Percentiles rank a stretch among this genome's conserved stretches.
phyloP scores from a whole-genome alignment of 2,329 filamentous ascomycete genomes.

The Xylariaceae sp. region DNA sequence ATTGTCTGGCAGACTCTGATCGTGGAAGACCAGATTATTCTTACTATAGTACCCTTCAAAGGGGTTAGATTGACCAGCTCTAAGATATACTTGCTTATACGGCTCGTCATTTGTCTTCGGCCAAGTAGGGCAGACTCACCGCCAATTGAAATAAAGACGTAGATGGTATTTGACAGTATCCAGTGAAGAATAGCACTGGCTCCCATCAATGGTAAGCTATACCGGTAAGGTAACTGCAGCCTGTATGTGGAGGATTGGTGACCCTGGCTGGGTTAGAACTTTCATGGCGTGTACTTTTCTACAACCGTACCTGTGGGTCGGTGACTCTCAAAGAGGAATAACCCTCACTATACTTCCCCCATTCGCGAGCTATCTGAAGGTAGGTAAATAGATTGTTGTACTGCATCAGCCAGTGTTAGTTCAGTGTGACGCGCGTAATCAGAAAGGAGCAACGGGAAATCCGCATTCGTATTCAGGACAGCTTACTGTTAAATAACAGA shows the following conservation, averaged over 20 bases:
- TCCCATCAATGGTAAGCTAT: slow-evolving; percentile 31
- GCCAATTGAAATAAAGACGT: not conserved
- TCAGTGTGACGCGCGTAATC: not conserved
- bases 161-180: not conserved
- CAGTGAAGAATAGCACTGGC: slow-evolving; percentile 2
- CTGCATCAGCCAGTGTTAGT: not conserved
- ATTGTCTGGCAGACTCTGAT: not conserved
- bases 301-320: not conserved
- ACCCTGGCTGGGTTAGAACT: too few species aligned
- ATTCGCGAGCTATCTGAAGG: not conserved
- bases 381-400: not conserved
- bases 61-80: not conserved
- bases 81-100: too few species aligned
- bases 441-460: slow-evolving; percentile 14
- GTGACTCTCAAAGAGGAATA: not conserved
- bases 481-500: not conserved
- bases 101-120: too few species aligned
- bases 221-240: slow-evolving; percentile 29
- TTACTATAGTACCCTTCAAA: not conserved
- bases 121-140: not conserved
- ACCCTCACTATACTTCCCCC: not conserved
- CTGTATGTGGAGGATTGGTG: slow-evolving; percentile 24
- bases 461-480: not conserved
- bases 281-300: too few species aligned
- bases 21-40: not conserved